Percentiles rank a stretch among this genome's conserved stretches.
phyloP scores from a whole-genome alignment of 495 filamentous ascomycete species.

The Astrothelium macrocarpum region DNA sequence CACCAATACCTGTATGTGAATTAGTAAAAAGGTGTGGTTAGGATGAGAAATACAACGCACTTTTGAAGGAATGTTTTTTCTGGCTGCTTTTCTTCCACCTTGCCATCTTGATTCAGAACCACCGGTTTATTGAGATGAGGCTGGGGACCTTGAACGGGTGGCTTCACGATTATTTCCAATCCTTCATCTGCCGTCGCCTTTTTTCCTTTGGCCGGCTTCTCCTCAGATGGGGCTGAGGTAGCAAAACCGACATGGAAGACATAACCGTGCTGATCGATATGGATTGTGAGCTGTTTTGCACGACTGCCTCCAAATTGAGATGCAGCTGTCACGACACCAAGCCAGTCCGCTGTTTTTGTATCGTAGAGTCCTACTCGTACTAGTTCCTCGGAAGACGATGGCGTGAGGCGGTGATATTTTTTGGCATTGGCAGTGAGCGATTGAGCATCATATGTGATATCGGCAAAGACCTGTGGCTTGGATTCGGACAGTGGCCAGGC shows the following conservation, averaged over 20 bases:
- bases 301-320: constrained; percentile 21
- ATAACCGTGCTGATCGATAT: constrained; percentile 26
- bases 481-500: constrained; percentile 23
- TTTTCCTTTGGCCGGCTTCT: background rate
- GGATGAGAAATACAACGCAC: constrained; percentile 35
- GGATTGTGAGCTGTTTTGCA: constrained; percentile 27
- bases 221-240: constrained; percentile 8
- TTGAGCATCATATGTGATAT: constrained; percentile 26
- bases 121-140: constrained; percentile 57
- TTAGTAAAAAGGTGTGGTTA: constrained; percentile 18
- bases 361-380: constrained; percentile 55
- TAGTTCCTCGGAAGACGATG: constrained; percentile 35
- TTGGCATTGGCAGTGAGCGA: constrained; percentile 23
- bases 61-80: constrained; percentile 67
- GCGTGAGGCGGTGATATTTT: constrained; percentile 23
- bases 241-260: constrained; percentile 30
- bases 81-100: constrained; percentile 38
- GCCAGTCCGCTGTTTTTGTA: constrained; percentile 20
- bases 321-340: constrained; percentile 29
- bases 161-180: constrained; percentile 43
- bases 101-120: constrained; percentile 52
- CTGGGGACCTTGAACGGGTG: constrained; percentile 39
- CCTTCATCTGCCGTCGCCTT: constrained; percentile 24
- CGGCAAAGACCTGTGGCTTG: constrained; percentile 23
- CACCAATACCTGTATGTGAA: constrained; percentile 40